Base-by-base conservation (phyloP, 192 early-diverging fungal genomes). In the Paraglomus brasilianum region DNA sequence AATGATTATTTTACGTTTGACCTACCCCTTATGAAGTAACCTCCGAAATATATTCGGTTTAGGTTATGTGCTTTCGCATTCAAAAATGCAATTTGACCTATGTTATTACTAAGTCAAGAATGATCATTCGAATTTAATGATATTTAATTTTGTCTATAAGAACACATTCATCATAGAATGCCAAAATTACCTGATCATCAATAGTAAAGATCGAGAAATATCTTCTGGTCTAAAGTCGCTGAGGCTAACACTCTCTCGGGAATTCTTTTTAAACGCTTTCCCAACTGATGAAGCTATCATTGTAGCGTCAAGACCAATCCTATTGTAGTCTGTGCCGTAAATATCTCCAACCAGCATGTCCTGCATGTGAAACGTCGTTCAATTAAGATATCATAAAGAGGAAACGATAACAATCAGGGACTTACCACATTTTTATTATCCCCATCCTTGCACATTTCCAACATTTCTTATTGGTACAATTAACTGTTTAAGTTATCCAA, bases 61-160 rank as follows among this genome's bases (percentile, higher is more conserved):
- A 97, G 87, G 19, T 89, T 91, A 80, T 97, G 95, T 30, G 90
- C 85, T 73, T 94, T 88, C 7, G 97, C 97, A 72, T 97, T 97
- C 62, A 99, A 79, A 67, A 95, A 99, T 0, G 95, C 97, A 63
- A 99, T 97, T 77, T 99, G 97, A 9, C 97, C 95, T 84, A 99
- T 93, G 75, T 97, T 99, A 83, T 99, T 99, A 76, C 93, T 90
- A 75, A 22, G 2, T 68, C 21, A 24, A 44, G 46, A 24, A 44
- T 58, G 21, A 41, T 72, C 48, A 15, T 58, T 4, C 74, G 47
- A 45, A 72, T 13, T 75, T 9, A 51, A 5, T 55, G 19, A 38
- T 11, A 21, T 24, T 45, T 17, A 72, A 38, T 1, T 14, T 0
- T 38, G 36, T 10, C 47, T 15, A 62, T 8, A 7, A 14, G 9